Conservation (phyloP, 805 yeast species). For the Candida adriatica region DNA sequence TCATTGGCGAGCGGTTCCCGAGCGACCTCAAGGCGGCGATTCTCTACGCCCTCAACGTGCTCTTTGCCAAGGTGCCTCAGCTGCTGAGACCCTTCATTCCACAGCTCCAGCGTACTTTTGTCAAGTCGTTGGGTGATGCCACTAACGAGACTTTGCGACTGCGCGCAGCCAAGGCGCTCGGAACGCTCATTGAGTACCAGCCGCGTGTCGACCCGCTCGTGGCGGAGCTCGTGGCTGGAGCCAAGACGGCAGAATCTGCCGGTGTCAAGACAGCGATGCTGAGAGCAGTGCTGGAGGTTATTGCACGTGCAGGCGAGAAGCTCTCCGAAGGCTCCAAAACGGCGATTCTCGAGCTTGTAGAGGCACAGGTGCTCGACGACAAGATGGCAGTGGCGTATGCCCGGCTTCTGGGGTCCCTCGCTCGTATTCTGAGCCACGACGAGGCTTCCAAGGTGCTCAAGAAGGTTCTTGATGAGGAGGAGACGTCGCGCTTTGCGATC, state of each 20-base stretch:
- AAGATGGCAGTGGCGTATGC: constrained; percentile 72
- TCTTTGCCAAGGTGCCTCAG: constrained; percentile 80
- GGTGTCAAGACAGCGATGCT: constrained; percentile 84
- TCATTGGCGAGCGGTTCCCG: constrained; percentile 90
- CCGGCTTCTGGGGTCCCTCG: constrained; percentile 66
- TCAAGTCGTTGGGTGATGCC: constrained; percentile 79
- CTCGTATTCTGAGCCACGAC: constrained; percentile 55
- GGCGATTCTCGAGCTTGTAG: constrained; percentile 64
- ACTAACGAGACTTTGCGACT: constrained; percentile 64
- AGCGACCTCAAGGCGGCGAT: constrained; percentile 95
- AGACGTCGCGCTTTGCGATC: constrained; percentile 54
- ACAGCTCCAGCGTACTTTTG: constrained; percentile 94
- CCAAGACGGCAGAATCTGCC: constrained; percentile 52
- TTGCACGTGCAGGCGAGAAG: constrained; percentile 68
- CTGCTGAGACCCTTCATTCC: constrained; percentile 94
- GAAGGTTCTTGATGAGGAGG: constrained; percentile 33
- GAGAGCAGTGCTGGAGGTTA: constrained; percentile 77
- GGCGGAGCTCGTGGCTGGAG: constrained; percentile 73
- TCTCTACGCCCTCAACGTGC: constrained; percentile 69
- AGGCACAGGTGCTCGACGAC: constrained; percentile 59
- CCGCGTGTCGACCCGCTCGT: constrained; percentile 93
- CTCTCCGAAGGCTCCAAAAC: constrained; percentile 69
- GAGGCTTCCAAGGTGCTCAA: constrained; percentile 57
- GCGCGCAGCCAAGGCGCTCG: constrained; percentile 86
- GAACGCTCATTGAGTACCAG: constrained; percentile 80